A percentile compares a stretch with the other conserved stretches of the same genome.
Evolutionary conservation across 148 eudicot genomes (phyloP).

Genomic region (Amaranthus palmeri): DNA sequence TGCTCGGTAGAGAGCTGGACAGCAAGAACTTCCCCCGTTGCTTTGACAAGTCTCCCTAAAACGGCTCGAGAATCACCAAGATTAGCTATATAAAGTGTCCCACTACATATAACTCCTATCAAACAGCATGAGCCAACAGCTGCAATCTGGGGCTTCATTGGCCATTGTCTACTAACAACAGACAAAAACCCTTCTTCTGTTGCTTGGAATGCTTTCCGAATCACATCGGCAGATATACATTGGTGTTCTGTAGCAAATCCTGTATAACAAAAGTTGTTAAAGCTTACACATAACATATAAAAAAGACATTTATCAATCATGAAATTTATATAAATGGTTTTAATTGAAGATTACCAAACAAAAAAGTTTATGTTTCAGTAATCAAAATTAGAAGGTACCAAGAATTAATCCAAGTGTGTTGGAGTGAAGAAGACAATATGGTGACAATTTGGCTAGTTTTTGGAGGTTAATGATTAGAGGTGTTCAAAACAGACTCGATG

Average conservation of each 20-base stretch:
- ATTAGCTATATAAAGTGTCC: slow-evolving; percentile 62
- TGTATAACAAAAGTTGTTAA: slow-evolving; percentile 23
- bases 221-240: slow-evolving; percentile 66
- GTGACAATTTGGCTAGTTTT: too few relatives aligned
- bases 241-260: slow-evolving; percentile 69
- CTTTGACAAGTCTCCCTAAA: slow-evolving; percentile 65
- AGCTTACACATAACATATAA: neutral
- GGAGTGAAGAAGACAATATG: too few relatives aligned
- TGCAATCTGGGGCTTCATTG: slow-evolving; percentile 64
- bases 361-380: too few relatives aligned
- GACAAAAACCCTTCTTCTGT: slow-evolving; percentile 79
- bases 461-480: too few relatives aligned
- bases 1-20: slow-evolving; percentile 76
- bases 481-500: too few relatives aligned
- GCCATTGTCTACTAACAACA: slow-evolving; percentile 68
- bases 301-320: too few relatives aligned
- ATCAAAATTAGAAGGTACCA: too few relatives aligned
- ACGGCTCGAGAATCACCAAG: slow-evolving; percentile 87
- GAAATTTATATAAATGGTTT: too few relatives aligned
- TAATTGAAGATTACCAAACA: too few relatives aligned
- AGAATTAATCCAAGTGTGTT: too few relatives aligned
- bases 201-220: slow-evolving; percentile 71
- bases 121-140: slow-evolving; percentile 86
- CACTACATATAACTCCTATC: slow-evolving; percentile 58
- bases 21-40: slow-evolving; percentile 68